Evolutionary conservation across 2,329 filamentous ascomycete species (phyloP), one percentile per base, ranked within the genome.

Genomic region (Penicillium carneum): DNA sequence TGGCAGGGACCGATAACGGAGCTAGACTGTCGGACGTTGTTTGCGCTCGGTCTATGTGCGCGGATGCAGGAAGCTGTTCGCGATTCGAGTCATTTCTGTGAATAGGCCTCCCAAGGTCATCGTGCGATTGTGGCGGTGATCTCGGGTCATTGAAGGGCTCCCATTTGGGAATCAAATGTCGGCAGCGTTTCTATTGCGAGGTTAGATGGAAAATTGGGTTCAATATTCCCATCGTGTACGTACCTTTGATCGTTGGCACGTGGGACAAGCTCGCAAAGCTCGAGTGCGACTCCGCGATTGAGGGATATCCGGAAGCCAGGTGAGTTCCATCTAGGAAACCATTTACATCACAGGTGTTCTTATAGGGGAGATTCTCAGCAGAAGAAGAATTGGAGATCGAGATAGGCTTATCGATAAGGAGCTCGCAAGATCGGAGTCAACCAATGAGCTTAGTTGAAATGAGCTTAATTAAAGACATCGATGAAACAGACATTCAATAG

Each of bases 231-330:
- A 39, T 39, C 7, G 20, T 20, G 14, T 36, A 63, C 66, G 33
- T 51, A 76, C 74, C 66, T 76, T 77, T 64, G 65, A 71, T 50
- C 71, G 71, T 56, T 74, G 73, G 43, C 74, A 77, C 18, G 54
- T 59, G n/a, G 72, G 51, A 65, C 74, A 77, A 47, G 74, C 74
- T 53, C 68, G 68, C 46, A 68, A 47, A 18, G 74, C 74, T 56
- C 74, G 65, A 52, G 66, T 68, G 36, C 74, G 71, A 65, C 64
- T 67, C 45, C 74, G 72, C 50, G 73, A 72, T 49, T 75, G 73
- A 26, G 74, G 74, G 36, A 66, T 74, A 68, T 76, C 68, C 6
- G 74, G 69, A 14, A 76, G 66, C 74, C 74, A 77, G 39, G 69
- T 76, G 50, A 76, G 63, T 59, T 76, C 74, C 74, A 77, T 77